phyloP scores from a whole-genome alignment of 176 grass and related monocot genomes.

The Tuctoria greenei region DNA sequence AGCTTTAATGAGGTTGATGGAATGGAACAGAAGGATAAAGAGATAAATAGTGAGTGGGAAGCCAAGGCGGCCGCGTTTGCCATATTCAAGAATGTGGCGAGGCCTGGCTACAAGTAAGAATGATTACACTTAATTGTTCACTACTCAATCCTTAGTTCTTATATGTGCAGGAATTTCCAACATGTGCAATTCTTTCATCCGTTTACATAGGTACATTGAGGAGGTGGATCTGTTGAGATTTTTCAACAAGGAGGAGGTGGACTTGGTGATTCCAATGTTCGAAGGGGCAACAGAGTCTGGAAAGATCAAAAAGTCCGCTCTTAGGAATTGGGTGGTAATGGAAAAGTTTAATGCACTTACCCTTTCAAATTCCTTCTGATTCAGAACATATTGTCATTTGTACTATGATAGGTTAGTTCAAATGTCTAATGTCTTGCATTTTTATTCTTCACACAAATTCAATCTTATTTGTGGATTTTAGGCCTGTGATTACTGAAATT shows the following conservation, averaged over 20 bases:
- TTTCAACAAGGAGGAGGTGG: slow-evolving; percentile 74
- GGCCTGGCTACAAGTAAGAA: slow-evolving; percentile 62
- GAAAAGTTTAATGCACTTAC: not conserved
- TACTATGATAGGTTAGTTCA: not conserved
- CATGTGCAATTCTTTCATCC: slow-evolving; percentile 16
- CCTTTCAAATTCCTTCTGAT: not conserved
- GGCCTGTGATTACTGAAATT: no score
- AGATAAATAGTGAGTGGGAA: slow-evolving; percentile 86
- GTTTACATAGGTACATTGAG: slow-evolving; percentile 68
- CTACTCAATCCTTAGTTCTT: slow-evolving; percentile 13
- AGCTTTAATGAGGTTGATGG: slow-evolving; percentile 67
- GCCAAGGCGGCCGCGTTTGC: slow-evolving; percentile 62
- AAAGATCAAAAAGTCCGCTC: slow-evolving; percentile 87
- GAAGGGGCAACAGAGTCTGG: slow-evolving; percentile 73
- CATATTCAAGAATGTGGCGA: slow-evolving; percentile 93
- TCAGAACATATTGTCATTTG: not conserved
- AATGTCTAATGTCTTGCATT: not conserved
- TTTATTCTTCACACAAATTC: not conserved
- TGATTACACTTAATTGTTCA: not conserved
- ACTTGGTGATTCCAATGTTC: slow-evolving; percentile 73
- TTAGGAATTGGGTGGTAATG: slow-evolving; percentile 98
- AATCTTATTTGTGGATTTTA: not conserved
- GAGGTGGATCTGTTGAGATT: slow-evolving; percentile 80
- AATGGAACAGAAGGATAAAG: slow-evolving; percentile 67
- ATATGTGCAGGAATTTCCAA: not conserved